Percentiles rank a stretch among this genome's conserved stretches.
Evolutionary conservation across 2,329 filamentous ascomycete genomes (phyloP).

Genomic region (Rutstroemia sydowiana): DNA sequence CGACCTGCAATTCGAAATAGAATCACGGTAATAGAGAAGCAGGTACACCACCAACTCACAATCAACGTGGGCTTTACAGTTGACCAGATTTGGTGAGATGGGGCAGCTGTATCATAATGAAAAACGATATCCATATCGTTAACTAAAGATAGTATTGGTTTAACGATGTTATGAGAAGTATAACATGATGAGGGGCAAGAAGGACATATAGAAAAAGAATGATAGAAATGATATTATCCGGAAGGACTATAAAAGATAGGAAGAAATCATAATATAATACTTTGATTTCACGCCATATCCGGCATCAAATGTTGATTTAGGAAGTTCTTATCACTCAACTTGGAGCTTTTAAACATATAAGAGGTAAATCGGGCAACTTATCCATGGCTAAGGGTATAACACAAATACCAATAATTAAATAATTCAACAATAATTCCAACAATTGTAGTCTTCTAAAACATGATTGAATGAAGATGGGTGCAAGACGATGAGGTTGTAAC

Average conservation of each 20-base stretch:
- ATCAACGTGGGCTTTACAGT: conserved; percentile 79
- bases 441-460: neutral
- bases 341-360: no score
- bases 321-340: no score
- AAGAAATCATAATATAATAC: neutral
- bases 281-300: no score
- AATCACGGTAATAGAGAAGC: conserved; percentile 76
- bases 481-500: neutral
- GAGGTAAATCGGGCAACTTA: no score
- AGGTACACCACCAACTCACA: conserved; percentile 90
- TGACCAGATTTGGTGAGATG: conserved; percentile 19
- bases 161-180: neutral
- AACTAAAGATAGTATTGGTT: neutral
- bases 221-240: neutral
- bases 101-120: conserved; percentile 18
- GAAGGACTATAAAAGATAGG: neutral
- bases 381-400: neutral
- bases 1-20: conserved; percentile 70
- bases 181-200: neutral
- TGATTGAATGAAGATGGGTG: neutral
- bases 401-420: neutral
- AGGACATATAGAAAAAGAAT: neutral
- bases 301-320: no score
- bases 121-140: conserved; percentile 22
- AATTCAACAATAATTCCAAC: neutral